These are phyloP conservation scores for Capsicum baccatum DNA, from an alignment of 257 asterid species.

Conservation along the genomic window DNA sequence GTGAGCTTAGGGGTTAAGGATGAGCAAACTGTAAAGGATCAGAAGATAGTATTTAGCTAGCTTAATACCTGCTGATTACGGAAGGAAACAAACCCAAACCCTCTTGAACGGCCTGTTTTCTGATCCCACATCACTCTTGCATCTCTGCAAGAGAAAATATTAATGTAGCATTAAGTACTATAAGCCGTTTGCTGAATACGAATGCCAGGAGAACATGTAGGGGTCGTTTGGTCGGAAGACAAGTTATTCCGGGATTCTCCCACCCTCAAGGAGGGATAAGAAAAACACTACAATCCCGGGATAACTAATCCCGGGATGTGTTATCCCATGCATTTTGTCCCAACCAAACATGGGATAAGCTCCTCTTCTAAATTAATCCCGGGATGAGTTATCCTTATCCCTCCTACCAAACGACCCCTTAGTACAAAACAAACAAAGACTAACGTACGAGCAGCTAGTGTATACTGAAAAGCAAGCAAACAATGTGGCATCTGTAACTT, in stretches of 20 bases:
- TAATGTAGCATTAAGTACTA: background rate
- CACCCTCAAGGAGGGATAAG: too few species aligned
- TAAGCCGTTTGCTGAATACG: background rate
- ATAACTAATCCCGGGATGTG: too few species aligned
- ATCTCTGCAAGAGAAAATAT: slow-evolving; percentile 56
- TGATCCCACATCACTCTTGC: slow-evolving; percentile 99
- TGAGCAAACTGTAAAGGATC: background rate
- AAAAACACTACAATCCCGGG: too few species aligned
- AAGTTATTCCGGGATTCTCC: too few species aligned
- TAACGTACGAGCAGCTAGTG: slow-evolving; percentile 73
- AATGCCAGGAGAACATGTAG: background rate
- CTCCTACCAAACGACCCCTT: too few species aligned
- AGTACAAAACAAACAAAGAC: slow-evolving; percentile 2
- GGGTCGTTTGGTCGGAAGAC: too few species aligned
- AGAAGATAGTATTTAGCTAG: background rate
- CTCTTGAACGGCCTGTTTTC: slow-evolving; percentile 93
- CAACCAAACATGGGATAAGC: too few species aligned
- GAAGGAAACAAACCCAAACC: slow-evolving; percentile 89
- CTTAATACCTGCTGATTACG: slow-evolving; percentile 74
- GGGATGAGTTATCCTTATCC: too few species aligned
- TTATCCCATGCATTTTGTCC: too few species aligned
- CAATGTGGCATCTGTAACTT: slow-evolving; percentile 85
- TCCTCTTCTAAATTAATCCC: too few species aligned
- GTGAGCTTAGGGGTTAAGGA: background rate
- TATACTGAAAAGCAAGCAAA: slow-evolving; percentile 75